These are phyloP conservation scores for Rhipidocladum racemiflorum DNA, from an alignment of 176 grass and related monocot genomes.

Conservation along the genomic window DNA sequence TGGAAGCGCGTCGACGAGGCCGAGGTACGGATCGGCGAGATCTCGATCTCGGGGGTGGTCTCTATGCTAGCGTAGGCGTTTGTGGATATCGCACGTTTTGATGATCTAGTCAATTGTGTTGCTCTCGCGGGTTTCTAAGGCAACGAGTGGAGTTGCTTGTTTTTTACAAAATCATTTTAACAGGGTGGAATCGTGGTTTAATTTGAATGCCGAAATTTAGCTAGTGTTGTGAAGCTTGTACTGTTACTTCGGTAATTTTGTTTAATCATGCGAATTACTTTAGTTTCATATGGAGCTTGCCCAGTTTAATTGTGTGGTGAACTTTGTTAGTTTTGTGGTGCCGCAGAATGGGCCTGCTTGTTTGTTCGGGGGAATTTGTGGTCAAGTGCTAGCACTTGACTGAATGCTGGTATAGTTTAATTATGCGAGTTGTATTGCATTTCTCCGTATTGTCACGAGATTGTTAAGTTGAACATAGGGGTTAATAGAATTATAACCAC, in stretches of 20 bases:
- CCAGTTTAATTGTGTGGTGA: not conserved
- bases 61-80: not conserved
- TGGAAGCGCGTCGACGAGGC: constrained; percentile 98
- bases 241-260: not conserved
- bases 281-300: not conserved
- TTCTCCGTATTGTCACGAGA: not conserved
- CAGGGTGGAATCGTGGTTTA: not conserved
- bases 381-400: not conserved
- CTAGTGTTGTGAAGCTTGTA: not conserved
- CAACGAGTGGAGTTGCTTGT: not conserved
- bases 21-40: constrained; percentile 62
- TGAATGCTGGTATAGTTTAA: not conserved
- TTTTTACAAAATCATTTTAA: not conserved
- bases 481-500: not conserved
- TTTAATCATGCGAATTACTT: not conserved
- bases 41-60: constrained; percentile 36
- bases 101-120: not conserved
- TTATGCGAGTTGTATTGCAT: not conserved
- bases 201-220: constrained; percentile 2
- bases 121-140: not conserved
- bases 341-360: not conserved
- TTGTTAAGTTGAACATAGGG: not conserved
- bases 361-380: not conserved
- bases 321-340: not conserved
- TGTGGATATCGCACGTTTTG: not conserved